phyloP scores from a whole-genome alignment of 73 alveolate species.

The Paramecium caudatum region DNA sequence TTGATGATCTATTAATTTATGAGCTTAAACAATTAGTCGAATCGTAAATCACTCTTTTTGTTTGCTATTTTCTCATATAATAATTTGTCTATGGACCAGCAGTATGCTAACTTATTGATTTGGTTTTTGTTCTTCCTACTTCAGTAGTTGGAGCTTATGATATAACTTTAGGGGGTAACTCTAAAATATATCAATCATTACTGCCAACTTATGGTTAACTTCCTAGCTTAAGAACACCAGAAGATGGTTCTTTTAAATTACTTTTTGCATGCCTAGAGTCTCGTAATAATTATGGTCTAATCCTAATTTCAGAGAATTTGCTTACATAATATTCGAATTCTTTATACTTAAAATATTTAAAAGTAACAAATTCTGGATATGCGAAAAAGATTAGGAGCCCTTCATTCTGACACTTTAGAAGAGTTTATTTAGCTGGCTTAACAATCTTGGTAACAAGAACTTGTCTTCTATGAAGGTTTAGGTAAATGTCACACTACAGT shows the following conservation, averaged over 20 bases:
- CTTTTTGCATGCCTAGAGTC: constrained; percentile 33
- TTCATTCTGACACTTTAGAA: background rate
- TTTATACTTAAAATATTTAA: background rate
- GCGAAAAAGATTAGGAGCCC: constrained; percentile 45
- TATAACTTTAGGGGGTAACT: constrained; percentile 30
- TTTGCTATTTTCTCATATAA: constrained; percentile 14
- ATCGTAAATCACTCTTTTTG: background rate
- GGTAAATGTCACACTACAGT: background rate
- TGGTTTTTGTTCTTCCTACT: constrained; percentile 41
- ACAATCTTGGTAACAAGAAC: background rate
- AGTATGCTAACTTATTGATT: constrained; percentile 34
- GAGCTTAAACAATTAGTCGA: constrained; percentile 16
- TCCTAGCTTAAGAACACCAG: constrained; percentile 3
- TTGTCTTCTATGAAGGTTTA: background rate
- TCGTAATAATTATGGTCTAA: background rate
- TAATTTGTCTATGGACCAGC: constrained; percentile 8
- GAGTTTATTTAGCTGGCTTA: background rate
- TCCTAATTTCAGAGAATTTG: background rate
- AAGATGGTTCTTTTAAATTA: constrained; percentile 21
- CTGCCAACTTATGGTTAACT: constrained; percentile 38
- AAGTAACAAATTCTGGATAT: background rate
- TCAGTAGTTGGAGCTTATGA: constrained; percentile 24
- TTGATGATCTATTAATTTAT: constrained; percentile 14
- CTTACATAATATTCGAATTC: background rate
- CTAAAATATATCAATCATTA: background rate